These are phyloP conservation scores for Symbiodinium natans DNA, from an alignment of 73 alveolate genomes.

Conservation along the genomic window DNA sequence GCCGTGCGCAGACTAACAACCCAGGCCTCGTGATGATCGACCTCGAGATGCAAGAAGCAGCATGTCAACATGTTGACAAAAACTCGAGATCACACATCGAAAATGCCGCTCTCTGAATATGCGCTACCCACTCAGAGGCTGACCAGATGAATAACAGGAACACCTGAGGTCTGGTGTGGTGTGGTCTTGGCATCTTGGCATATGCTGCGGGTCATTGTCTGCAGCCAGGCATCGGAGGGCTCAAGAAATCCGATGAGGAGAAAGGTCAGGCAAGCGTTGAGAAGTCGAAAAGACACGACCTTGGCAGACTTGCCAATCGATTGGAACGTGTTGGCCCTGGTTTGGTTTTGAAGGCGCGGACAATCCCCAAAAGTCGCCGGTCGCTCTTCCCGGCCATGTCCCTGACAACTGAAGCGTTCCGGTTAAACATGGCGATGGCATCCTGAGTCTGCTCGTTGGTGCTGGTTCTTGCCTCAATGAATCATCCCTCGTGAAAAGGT, in stretches of 20 bases:
- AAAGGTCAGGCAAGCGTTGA: slow-evolving; percentile 41
- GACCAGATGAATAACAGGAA: slow-evolving; percentile 23
- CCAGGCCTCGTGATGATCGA: slow-evolving; percentile 64
- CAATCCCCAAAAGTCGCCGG: slow-evolving; percentile 13
- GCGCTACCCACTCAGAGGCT: neutral
- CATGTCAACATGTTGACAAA: neutral
- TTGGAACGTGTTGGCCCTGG: neutral
- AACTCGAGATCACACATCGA: neutral
- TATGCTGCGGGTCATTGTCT: no score
- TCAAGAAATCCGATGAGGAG: slow-evolving; percentile 23
- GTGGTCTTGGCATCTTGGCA: neutral
- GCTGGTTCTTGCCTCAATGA: slow-evolving; percentile 42
- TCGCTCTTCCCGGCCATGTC: slow-evolving; percentile 61
- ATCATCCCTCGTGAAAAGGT: slow-evolving; percentile 43
- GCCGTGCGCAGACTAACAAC: no score
- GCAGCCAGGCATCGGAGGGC: slow-evolving; percentile 14
- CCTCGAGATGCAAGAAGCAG: neutral
- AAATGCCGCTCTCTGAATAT: neutral
- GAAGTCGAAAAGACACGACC: slow-evolving; percentile 28
- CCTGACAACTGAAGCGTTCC: neutral
- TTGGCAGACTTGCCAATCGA: neutral
- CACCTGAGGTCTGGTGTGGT: slow-evolving; percentile 27
- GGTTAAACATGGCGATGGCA: neutral
- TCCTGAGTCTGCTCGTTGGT: no score
- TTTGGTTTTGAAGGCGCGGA: neutral